phyloP scores from a whole-genome alignment of 306 rosid genomes.

The Prunus mume region DNA sequence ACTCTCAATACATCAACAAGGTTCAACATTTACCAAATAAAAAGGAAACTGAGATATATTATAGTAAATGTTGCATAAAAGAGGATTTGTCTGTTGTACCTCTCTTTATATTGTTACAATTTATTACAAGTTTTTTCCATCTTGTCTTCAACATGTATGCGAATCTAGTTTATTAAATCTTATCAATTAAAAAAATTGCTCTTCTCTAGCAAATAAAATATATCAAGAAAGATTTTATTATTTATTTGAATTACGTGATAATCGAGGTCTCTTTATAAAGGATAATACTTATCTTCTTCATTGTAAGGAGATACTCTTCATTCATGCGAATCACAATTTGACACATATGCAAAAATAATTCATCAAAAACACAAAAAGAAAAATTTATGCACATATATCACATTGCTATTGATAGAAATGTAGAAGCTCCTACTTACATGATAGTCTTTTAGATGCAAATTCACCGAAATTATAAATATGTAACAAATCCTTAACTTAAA shows the following conservation, averaged over 20 bases:
- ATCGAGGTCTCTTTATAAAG: neutral
- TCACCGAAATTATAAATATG: too few relatives aligned
- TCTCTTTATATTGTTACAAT: neutral
- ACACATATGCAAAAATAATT: too few relatives aligned
- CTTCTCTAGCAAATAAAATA: neutral
- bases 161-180: neutral
- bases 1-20: neutral
- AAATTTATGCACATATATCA: too few relatives aligned
- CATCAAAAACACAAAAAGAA: too few relatives aligned
- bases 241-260: neutral
- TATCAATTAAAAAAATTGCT: neutral
- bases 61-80: neutral
- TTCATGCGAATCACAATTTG: too few relatives aligned
- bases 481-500: too few relatives aligned
- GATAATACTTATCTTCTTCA: neutral
- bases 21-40: neutral
- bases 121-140: neutral
- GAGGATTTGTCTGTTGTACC: neutral
- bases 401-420: fast-evolving
- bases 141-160: neutral
- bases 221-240: neutral
- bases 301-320: too few relatives aligned
- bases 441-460: too few relatives aligned
- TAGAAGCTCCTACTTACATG: fast-evolving
- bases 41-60: neutral